Base-by-base conservation (phyloP, 495 filamentous ascomycete genomes). In the Talaromyces wortmannii region DNA sequence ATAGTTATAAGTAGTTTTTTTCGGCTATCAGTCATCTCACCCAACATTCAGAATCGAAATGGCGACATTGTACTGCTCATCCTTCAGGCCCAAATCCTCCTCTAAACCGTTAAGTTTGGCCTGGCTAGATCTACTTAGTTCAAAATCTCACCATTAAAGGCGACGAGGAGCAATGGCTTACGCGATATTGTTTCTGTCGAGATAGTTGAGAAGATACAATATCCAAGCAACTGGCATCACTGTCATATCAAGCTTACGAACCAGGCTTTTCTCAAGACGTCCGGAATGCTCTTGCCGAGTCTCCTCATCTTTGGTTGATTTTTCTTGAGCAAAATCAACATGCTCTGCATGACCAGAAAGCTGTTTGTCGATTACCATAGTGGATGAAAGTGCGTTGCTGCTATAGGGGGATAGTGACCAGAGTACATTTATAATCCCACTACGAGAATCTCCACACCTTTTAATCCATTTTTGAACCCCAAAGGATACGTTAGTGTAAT, bases 11-110 rank as follows among this genome's bases (percentile, higher is more conserved):
- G 33, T 6, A 36, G 33, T 12, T 36, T 36, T 6, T 36, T 6
- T 36, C 12, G 12, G 6, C 6, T 36, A 12, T 7, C 1, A 23
- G 63, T 23, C 30, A 60, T 50, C 61, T 53, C 74, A 79, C 17
- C 78, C 78, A 23, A 82, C 78, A 56, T 83, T 83, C 16, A 83
- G 64, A 62, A 83, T 80, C 59, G 74, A 78, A 32, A 78, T 79
- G 15, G 78, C 79, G 2, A 81, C 69, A 60, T 86, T 79, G 56
- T 76, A 83, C 52, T 83, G 65, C 3, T 70, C 74, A 17, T 73
- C 73, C 31, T 67, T 51, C 59, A 83, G 70, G 11, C 67, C 62
- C 0, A 83, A 63, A 50, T 81, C 72, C 44, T 73, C 60, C 46
- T 76, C 73, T 3, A 82, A 61, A 10, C 70, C 67, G 42, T 75